Conservation (phyloP, 2,329 filamentous ascomycete species). For the Rhinocladiella mackenziei region DNA sequence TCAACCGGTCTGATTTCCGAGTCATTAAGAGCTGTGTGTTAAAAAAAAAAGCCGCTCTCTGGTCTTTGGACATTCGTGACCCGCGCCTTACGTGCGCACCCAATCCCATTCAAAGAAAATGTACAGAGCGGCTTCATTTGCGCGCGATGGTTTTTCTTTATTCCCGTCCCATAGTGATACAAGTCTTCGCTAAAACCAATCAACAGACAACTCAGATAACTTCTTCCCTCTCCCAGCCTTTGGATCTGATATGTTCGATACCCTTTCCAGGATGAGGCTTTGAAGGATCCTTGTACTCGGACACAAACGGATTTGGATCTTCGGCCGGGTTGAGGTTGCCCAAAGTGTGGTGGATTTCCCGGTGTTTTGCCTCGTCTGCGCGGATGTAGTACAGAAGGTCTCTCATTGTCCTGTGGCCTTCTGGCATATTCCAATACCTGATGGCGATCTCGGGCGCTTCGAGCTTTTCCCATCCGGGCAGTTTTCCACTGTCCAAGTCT, state of each 20-base stretch:
- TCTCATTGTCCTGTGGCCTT: slow-evolving; percentile 74
- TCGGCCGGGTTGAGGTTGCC: slow-evolving; percentile 78
- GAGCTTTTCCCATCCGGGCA: slow-evolving; percentile 78
- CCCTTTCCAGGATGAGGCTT: slow-evolving; percentile 67
- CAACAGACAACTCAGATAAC: slow-evolving; percentile 52
- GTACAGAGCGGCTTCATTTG: no score
- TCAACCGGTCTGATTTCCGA: no score
- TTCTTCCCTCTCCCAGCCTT: slow-evolving; percentile 80
- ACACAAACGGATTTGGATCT: slow-evolving; percentile 91
- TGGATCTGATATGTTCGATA: slow-evolving; percentile 59
- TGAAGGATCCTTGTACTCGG: slow-evolving; percentile 67
- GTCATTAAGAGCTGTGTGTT: no score
- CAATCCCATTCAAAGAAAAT: no score
- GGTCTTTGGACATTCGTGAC: no score
- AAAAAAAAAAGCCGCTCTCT: no score
- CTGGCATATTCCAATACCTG: slow-evolving; percentile 90
- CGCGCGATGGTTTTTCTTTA: no score
- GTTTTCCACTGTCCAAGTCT: slow-evolving; percentile 77
- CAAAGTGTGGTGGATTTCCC: slow-evolving; percentile 94
- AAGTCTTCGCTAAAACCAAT: no score
- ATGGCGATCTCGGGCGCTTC: slow-evolving; percentile 82
- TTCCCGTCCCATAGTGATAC: no score
- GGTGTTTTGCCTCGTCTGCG: slow-evolving; percentile 82
- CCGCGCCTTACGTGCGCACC: no score
- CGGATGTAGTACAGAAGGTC: slow-evolving; percentile 85